Base-by-base conservation (phyloP, 2,329 filamentous ascomycete genomes). In the Verticillium dahliae region DNA sequence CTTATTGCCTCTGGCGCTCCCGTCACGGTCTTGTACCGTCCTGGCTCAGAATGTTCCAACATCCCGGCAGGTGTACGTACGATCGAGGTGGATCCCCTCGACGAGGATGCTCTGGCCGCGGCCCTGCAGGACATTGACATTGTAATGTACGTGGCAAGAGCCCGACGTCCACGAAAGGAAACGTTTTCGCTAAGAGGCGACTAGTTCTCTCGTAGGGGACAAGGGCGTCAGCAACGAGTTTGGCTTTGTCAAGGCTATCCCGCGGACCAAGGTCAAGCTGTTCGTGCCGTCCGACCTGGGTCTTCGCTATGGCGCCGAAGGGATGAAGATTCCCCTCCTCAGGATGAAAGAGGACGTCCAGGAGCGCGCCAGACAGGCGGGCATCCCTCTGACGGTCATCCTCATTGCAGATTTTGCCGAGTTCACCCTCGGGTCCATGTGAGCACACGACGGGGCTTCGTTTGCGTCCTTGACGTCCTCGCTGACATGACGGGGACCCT, bases 211-310 rank as follows among this genome's bases (percentile, higher is more conserved):
- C 7, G 50, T 55, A 3, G 50, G 50, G 3, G 68, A 67, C 31
- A 67, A 70, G n/a, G 67, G 65, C 0, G 50, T 69, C 14, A 7
- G 57, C 6, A 64, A 59, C 33, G 69, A 72, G 39, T 67, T 66
- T 35, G 67, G 31, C 27, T 70, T 72, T 57, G 56, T 72, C 37
- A 67, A 65, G 34, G 69, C 70, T 0, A 70, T 72, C 14, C 68
- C 70, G 0, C 64, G 69, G 27, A 65, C 69, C 1, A 64, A 65
- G 3, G 70, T 72, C 6, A 68, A 70, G 56, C 56, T 72, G 0
- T 72, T 72, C 55, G 67, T 71, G 33, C 70, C 69, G 2, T 73
- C 69, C 0, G 66, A 72, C 14, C 62, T 72, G 22, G 69, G 63
- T 9, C 60, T 67, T 27, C 66, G 65, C 7, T 65, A 62, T 14